Evolutionary conservation across 1,284 basidiomycete species (phyloP).

Genomic region (Puccinia triticina): DNA sequence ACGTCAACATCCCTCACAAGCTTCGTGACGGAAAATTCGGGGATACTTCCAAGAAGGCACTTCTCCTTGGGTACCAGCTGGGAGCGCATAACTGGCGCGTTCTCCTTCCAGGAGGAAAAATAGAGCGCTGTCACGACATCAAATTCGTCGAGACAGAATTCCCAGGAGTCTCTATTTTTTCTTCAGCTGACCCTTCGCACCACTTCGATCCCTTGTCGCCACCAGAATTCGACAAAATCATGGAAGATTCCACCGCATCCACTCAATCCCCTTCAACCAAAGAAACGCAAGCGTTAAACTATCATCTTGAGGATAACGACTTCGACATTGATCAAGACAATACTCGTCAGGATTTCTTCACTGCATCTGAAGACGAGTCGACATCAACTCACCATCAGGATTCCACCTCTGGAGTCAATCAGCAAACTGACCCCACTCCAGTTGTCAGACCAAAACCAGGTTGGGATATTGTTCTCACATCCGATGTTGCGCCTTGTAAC

Average conservation of each 20-base stretch:
- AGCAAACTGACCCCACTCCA: not conserved
- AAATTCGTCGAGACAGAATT: not conserved
- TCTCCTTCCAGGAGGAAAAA: not conserved
- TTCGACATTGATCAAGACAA: not conserved
- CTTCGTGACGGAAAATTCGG: conserved; percentile 13
- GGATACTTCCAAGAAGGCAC: not conserved
- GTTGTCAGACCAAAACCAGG: not conserved
- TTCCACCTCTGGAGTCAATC: not conserved
- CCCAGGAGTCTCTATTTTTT: not conserved
- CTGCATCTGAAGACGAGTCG: no score
- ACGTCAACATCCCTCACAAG: not conserved
- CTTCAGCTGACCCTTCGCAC: not conserved
- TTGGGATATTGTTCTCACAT: not conserved
- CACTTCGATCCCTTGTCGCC: not conserved
- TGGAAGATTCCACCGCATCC: no score
- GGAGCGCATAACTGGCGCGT: not conserved
- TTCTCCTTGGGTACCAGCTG: conserved; percentile 4
- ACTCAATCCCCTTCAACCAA: no score
- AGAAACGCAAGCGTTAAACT: no score
- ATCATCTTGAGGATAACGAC: not conserved
- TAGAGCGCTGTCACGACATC: conserved; percentile 3
- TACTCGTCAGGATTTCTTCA: no score
- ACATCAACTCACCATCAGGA: no score
- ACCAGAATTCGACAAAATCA: not conserved
- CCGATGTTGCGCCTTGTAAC: not conserved